A percentile compares a stretch with the other conserved stretches of the same genome.
phyloP scores from a whole-genome alignment of 768 basidiomycete species.

The Ephemerocybe angulata region DNA sequence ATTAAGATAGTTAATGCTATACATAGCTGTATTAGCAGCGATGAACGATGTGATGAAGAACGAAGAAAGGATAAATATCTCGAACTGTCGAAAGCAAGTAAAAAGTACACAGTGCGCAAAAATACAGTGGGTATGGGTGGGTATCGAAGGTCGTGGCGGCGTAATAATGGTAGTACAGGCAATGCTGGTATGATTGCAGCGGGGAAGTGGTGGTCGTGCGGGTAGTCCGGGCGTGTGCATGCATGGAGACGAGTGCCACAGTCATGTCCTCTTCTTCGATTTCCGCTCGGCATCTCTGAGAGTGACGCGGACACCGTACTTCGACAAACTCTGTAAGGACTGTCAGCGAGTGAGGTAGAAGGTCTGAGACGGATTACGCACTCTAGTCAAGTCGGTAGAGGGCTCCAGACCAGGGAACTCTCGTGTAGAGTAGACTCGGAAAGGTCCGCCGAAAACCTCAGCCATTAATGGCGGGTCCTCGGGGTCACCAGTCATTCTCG shows the following conservation, averaged over 20 bases:
- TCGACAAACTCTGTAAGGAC: conserved; percentile 27
- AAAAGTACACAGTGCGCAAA: background rate
- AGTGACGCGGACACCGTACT: conserved; percentile 39
- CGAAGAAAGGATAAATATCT: background rate
- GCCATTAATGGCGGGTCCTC: conserved; percentile 44
- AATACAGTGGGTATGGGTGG: conserved; percentile 5
- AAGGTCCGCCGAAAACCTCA: conserved; percentile 64
- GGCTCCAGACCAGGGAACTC: conserved; percentile 69
- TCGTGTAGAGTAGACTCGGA: conserved; percentile 69
- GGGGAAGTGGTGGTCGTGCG: background rate
- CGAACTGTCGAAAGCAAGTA: background rate
- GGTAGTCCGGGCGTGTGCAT: background rate
- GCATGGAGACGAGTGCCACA: background rate
- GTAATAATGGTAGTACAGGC: background rate
- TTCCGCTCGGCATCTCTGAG: conserved; percentile 38
- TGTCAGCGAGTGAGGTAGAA: background rate
- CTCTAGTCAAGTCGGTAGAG: conserved; percentile 70
- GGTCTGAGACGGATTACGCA: conserved; percentile 19
- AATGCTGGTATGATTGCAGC: background rate
- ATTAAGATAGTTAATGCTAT: background rate
- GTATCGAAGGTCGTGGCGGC: background rate
- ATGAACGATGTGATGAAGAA: background rate
- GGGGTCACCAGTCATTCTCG: conserved; percentile 28
- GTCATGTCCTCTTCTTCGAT: conserved; percentile 30
- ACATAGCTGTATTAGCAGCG: too few species aligned